Evolutionary conservation across 2,329 filamentous ascomycete species (phyloP), one percentile per base, ranked within the genome.

Genomic region (Stachybotrys echinatus): DNA sequence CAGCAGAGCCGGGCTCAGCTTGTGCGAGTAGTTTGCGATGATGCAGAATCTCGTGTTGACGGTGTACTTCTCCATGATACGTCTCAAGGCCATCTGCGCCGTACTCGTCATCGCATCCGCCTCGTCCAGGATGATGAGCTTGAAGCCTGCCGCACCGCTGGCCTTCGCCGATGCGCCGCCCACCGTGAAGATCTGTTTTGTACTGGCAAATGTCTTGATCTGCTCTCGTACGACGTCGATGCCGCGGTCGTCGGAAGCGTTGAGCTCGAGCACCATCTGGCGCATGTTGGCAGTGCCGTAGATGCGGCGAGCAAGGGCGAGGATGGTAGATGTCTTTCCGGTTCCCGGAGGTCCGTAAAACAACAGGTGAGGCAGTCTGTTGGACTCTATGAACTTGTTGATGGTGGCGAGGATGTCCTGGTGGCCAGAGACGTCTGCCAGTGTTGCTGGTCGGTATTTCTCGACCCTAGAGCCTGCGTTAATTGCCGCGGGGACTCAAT

Each of bases 61-160:
- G 1, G 94, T 99, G 74, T 99, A 99, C 73, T 96, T 96, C 66
- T 99, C 94, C 94, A 99, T 99, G 64, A 99, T 97, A 45, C 94
- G 79, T 54, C 94, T 83, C 49, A 99, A 76, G 0, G 94, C 94
- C 92, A 99, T 99, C 71, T 99, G 94, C 6, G 94, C 94, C 1
- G 92, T 95, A 48, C 89, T 88, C n/a, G 94, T 99, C 94, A 99
- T 99, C 48, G 94, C 94, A 67, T 99, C 94, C n/a, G 94, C 94
- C 74, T 99, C 94, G 68, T 99, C 94, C 5, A 99, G 82, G 49
- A 99, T 89, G 65, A 99, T 97, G 58, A 99, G 83, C 74, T 99
- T 99, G 76, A 88, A 99, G 4, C 81, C 81, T 0, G 88, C 89
- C 22, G 92, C 70, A 12, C 79, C 71, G 27, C 72, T 62, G 20